Percentiles rank a stretch among this genome's conserved stretches.
Evolutionary conservation across 176 grass and related monocot genomes (phyloP).

Genomic region (Eragrostis nindensis): DNA sequence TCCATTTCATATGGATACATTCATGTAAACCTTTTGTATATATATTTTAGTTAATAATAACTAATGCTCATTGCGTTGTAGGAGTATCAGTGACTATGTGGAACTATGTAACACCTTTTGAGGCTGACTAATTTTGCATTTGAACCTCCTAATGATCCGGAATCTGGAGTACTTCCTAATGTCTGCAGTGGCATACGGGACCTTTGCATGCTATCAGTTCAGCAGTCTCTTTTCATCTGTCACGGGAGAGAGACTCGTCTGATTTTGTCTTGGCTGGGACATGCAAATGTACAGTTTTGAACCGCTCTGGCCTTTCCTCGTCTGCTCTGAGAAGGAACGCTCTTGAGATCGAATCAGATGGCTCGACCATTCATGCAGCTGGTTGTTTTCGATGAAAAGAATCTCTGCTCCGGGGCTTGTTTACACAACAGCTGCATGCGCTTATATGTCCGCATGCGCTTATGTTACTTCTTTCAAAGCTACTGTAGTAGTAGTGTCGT

Average conservation of each 20-base stretch:
- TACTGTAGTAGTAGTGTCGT: no score
- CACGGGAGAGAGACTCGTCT: background rate
- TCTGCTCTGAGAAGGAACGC: background rate
- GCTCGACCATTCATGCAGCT: no score
- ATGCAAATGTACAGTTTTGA: background rate
- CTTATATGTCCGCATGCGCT: no score
- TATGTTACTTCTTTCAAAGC: background rate
- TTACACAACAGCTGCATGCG: background rate
- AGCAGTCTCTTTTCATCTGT: background rate
- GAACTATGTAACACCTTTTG: background rate
- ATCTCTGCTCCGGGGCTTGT: conserved; percentile 19
- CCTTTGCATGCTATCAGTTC: background rate
- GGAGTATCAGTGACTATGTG: background rate
- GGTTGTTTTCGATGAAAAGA: conserved; percentile 8
- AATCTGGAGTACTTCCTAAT: no score
- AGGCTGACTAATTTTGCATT: background rate
- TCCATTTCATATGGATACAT: no score
- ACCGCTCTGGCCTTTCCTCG: background rate
- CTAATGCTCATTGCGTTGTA: background rate
- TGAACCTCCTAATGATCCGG: no score
- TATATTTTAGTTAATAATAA: background rate
- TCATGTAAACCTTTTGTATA: no score
- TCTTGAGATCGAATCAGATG: no score
- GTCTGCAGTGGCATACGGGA: background rate
- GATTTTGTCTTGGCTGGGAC: background rate